Base-by-base conservation (phyloP, 202 grass and related monocot genomes). In the Cymbopogon flexuosus region DNA sequence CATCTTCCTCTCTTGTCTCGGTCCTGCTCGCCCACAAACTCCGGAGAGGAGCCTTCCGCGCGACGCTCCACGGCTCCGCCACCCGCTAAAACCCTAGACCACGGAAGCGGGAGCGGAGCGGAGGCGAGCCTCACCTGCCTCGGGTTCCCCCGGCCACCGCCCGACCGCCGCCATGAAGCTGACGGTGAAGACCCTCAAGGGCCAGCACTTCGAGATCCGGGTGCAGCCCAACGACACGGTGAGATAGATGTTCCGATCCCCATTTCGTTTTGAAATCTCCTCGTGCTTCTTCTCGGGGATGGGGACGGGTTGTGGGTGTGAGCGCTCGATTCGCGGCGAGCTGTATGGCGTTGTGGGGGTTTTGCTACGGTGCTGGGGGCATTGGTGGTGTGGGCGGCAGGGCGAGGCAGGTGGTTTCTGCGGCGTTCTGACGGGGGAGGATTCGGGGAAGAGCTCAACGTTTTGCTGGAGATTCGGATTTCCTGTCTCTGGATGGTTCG, bases 121-220 rank as follows among this genome's bases (percentile, higher is more conserved):
- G 74, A 70, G 12, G 68, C 13, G 67, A 70, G 67, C 39, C 67
- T 42, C 45, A 13, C 30, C 21, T 9, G 58, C 43, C 31, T 77
- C 24, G 27, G 72, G 37, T 47, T 12, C 24, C 52, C 2, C 18
- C 24, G 16, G 59, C 54, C 27, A 27, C 27, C 27, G 64, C n/a
- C 69, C 75, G 30, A 3, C 63, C 76, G 42, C 31, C 75, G 46
- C 91, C 78, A 98, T 94, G 92, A 94, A 85, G 92, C 88, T 98
- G 46, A 91, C 79, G 62, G 95, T 98, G 90, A 98, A 89, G 84
- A 98, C 88, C 68, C 90, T 94, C 75, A 98, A 91, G 88, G 95
- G 95, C 33, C 72, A 73, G 58, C 86, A 89, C 24, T 98, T 98
- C 84, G 92, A 98, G 86, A 98, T 98, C 79, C 84, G 84, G 63